Evolutionary conservation across 257 asterid genomes (phyloP), one percentile per base, ranked within the genome.

Genomic region (Solanum corneliomulleri): DNA sequence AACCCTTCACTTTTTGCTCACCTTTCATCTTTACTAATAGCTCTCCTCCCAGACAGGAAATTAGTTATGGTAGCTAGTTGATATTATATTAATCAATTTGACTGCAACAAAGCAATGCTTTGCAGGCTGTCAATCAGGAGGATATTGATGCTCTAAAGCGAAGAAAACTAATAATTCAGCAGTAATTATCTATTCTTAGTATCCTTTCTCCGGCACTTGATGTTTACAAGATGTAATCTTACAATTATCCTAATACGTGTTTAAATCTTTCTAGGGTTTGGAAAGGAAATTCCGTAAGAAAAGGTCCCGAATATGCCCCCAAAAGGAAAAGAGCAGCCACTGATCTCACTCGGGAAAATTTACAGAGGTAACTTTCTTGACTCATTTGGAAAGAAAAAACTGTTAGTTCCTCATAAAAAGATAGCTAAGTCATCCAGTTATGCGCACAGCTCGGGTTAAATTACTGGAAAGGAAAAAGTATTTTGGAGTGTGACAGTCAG

Each of bases 281-380:
- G 99, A 97, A 94, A 92, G 99, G 99, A 83, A 93, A 90, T 89
- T 92, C 96, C 0, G 97, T 96, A 58, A 94, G 87, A 85, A 95
- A 94, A 89, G 99, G 99, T 85, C 98, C 99, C 9, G 90, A 96
- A 11, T 97, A 97, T 92, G 95, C 99, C 78, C 98, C 99, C 4
- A 93, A 91, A 89, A 93, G 99, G 93, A 97, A 95, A 92, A 97
- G 93, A 91, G 95, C 89, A 58, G 99, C 97, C 42, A 97, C 99
- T 47, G 99, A 96, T 90, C 92, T 97, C 80, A 95, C 98, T 78
- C 96, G 99, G 78, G 99, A 97, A 88, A 93, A 95, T 88, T 89
- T 97, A 29, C 97, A 91, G 75, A 93, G 98, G 99, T 58, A 58
- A 58, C 66, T 58, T 58, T 58, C 25, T 58, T 58, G 25, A 20